Conservation (phyloP, 2,329 filamentous ascomycete species). For the Arachnopeziza araneosa region DNA sequence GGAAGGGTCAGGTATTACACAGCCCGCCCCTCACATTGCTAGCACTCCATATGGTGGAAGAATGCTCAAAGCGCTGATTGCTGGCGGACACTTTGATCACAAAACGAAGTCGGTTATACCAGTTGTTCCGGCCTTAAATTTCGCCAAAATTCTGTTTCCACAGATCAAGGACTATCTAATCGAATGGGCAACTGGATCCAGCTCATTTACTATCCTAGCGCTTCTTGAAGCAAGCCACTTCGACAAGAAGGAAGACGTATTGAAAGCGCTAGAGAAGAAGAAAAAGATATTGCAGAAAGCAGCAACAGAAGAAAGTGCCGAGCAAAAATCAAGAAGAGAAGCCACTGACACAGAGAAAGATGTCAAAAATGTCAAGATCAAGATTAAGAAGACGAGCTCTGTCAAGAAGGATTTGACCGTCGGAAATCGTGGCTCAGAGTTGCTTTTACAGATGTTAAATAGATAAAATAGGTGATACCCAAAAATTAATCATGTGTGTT, state of each 20-base stretch:
- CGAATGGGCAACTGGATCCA: constrained; percentile 79
- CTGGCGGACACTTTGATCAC: constrained; percentile 81
- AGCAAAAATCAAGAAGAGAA: constrained; percentile 46
- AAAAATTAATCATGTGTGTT: neutral
- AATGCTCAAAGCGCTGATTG: constrained; percentile 86
- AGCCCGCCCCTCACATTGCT: constrained; percentile 46
- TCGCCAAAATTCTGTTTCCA: constrained; percentile 76
- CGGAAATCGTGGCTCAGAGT: constrained; percentile 57
- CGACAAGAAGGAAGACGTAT: constrained; percentile 57
- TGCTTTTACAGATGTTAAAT: constrained; percentile 53
- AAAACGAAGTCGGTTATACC: constrained; percentile 63
- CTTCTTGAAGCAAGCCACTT: constrained; percentile 73
- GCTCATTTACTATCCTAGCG: constrained; percentile 80
- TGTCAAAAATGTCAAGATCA: constrained; percentile 31
- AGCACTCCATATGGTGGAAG: constrained; percentile 62
- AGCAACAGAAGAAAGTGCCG: constrained; percentile 51
- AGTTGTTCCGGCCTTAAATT: constrained; percentile 71
- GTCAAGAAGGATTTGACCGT: constrained; percentile 37
- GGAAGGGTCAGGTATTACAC: constrained; percentile 25
- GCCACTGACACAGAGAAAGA: constrained; percentile 40
- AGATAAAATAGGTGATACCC: neutral
- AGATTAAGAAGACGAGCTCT: constrained; percentile 39
- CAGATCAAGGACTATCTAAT: constrained; percentile 70
- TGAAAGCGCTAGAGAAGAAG: constrained; percentile 65
- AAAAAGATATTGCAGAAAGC: constrained; percentile 66